Evolutionary conservation across 352 stramenopile genomes (phyloP), one percentile per base, ranked within the genome.

Genomic region (Nothophytophthora sp.): DNA sequence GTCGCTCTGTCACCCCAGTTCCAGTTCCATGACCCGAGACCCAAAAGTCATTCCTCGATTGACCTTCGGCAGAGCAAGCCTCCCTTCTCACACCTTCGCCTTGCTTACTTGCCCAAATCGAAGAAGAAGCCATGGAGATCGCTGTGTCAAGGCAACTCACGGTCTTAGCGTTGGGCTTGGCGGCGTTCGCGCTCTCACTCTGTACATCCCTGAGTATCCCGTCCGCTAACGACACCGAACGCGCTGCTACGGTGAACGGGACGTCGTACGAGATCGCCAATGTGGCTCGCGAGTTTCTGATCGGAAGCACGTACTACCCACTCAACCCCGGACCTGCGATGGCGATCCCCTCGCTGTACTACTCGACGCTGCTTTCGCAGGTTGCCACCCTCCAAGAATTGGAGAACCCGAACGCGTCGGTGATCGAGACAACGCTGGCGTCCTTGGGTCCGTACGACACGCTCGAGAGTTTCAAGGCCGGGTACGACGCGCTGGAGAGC

Each of bases 241-340:
- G 50, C n/a, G 33, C 29, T 38, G 39, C 38, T n/a, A 53, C 27
- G 6, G 45, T 60, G 2, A 60, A 56, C 25, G 43, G 36, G 1
- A 65, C 56, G 22, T 65, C 56, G 2, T 51, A 51, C 43, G 27
- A 55, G n/a, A 60, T 66, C 32, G 34, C 56, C 44, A 66, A 66
- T n/a, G 56, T 66, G 6, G 35, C 34, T 2, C 56, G 56, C 13
- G 23, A 60, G 30, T 60, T 60, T 43, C 42, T 55, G 13, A 45
- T 67, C 15, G 57, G 57, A 16, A 44, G 50, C 39, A 61, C 44
- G 15, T 54, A 57, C 40, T 67, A 54, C 51, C 50, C 57, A 20
- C 40, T 67, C n/a, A 61, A 67, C 23, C 44, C 38, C 3, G 57
- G 44, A 3, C 57, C 57, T 13, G 34, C 38, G 15, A 46, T 62